A percentile compares a stretch with the other conserved stretches of the same genome.
Evolutionary conservation across 805 yeast genomes (phyloP).

Genomic region (Zygoascus flipseniorum): DNA sequence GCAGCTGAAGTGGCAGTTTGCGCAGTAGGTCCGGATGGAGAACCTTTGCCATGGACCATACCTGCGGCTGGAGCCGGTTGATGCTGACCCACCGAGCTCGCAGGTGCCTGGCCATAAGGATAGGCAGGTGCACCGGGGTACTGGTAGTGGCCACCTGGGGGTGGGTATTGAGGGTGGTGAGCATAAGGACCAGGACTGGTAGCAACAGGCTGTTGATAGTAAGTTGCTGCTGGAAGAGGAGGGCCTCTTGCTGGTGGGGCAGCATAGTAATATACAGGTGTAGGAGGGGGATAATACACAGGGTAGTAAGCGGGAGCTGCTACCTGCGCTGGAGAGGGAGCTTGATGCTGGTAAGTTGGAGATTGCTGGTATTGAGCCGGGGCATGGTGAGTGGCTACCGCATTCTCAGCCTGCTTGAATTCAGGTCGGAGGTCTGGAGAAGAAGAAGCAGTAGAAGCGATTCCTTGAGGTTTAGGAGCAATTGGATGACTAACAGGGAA

Average conservation of each 20-base stretch:
- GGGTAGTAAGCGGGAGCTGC: background rate
- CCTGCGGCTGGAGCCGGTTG: background rate
- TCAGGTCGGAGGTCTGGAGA: too few species aligned
- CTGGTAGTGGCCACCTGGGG: background rate
- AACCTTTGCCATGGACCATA: background rate
- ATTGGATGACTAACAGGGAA: too few species aligned
- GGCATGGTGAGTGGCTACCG: too few species aligned
- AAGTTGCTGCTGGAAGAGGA: background rate
- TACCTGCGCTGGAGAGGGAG: background rate
- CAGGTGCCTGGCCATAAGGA: background rate
- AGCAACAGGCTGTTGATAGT: background rate
- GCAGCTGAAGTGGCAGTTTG: background rate
- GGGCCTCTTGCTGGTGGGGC: background rate
- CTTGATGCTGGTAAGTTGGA: background rate
- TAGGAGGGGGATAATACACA: background rate
- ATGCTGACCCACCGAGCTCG: background rate
- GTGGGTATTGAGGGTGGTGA: background rate
- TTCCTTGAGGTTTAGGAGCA: too few species aligned
- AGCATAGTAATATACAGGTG: background rate
- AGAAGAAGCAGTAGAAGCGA: too few species aligned
- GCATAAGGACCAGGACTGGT: background rate
- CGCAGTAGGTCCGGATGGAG: background rate
- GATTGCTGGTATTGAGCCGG: too few species aligned
- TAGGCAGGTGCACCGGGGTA: background rate
- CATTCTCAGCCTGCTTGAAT: too few species aligned